Conservation (phyloP, 176 grass and related monocot genomes). For the Calamus simplicifolius region DNA sequence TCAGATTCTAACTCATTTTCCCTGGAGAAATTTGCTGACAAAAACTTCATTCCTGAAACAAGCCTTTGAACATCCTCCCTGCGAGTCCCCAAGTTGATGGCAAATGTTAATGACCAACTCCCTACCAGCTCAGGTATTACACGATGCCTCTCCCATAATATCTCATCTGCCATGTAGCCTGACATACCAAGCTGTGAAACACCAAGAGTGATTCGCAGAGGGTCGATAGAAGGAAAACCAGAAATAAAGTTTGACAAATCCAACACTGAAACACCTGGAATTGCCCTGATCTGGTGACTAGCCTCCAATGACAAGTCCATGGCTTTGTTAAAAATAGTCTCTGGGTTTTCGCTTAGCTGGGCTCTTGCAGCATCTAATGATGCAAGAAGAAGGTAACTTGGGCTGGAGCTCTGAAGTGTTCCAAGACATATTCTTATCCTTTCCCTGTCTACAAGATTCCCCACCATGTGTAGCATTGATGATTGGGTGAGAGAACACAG, state of each 20-base stretch:
- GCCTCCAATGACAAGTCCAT: conserved; percentile 43
- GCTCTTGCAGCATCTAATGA: conserved; percentile 86
- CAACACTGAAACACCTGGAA: conserved; percentile 59
- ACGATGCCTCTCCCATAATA: conserved; percentile 35
- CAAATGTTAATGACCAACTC: conserved; percentile 50
- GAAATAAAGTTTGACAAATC: conserved; percentile 45
- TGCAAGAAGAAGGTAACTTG: conserved; percentile 74
- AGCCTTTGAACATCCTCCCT: conserved; percentile 53
- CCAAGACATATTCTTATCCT: conserved; percentile 66
- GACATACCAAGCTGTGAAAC: conserved; percentile 38
- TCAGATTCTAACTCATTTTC: conserved; percentile 12
- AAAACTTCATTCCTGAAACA: conserved; percentile 28
- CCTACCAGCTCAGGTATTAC: conserved; percentile 71
- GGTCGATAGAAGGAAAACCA: conserved; percentile 64
- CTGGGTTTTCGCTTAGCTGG: conserved; percentile 41
- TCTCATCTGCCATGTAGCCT: conserved; percentile 49
- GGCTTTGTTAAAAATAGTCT: conserved; percentile 35
- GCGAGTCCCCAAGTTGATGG: conserved; percentile 67
- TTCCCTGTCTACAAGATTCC: conserved; percentile 46
- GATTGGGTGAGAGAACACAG: conserved; percentile 84
- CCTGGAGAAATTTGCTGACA: conserved; percentile 44
- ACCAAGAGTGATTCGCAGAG: conserved; percentile 52
- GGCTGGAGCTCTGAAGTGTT: conserved; percentile 78
- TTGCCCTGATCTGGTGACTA: conserved; percentile 28
- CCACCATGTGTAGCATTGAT: conserved; percentile 76